Evolutionary conservation across 805 yeast species (phyloP).

Genomic region (Torulaspora quercuum): DNA sequence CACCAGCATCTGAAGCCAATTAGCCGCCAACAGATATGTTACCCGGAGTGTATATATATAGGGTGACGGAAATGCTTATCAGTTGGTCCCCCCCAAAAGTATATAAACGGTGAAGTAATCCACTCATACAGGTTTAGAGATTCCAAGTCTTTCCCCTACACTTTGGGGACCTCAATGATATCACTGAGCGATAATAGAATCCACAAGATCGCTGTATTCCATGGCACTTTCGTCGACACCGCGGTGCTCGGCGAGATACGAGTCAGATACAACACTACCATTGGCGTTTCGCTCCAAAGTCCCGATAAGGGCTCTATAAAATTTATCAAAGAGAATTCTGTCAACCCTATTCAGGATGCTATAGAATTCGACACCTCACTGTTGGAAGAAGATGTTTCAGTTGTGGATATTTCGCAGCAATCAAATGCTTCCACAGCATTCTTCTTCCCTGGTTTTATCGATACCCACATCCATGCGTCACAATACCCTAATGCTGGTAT

Average conservation of each 20-base stretch:
- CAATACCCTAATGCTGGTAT: constrained; percentile 81
- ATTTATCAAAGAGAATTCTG: constrained; percentile 29
- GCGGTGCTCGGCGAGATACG: constrained; percentile 58
- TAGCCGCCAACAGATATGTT: too few relatives aligned
- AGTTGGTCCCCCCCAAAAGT: too few relatives aligned
- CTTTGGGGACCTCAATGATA: too few relatives aligned
- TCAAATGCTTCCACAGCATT: constrained; percentile 40
- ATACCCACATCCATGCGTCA: constrained; percentile 82
- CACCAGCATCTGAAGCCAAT: too few relatives aligned
- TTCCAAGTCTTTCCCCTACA: too few relatives aligned
- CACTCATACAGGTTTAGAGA: too few relatives aligned
- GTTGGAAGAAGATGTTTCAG: constrained; percentile 16
- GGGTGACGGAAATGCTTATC: too few relatives aligned
- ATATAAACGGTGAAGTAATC: too few relatives aligned
- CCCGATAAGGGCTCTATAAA: constrained; percentile 43
- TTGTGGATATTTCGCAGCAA: constrained; percentile 31
- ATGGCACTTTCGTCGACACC: constrained; percentile 73
- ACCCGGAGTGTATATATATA: too few relatives aligned
- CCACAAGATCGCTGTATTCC: constrained; percentile 49
- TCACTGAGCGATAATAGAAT: too few relatives aligned
- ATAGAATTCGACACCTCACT: constrained; percentile 18
- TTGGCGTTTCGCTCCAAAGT: constrained; percentile 53
- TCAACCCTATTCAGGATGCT: constrained; percentile 33
- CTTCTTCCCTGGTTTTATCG: constrained; percentile 78
- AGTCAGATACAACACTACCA: constrained; percentile 49